These are phyloP conservation scores for Ascochyta lentis DNA, from an alignment of 2,329 filamentous ascomycete species.

Conservation along the genomic window DNA sequence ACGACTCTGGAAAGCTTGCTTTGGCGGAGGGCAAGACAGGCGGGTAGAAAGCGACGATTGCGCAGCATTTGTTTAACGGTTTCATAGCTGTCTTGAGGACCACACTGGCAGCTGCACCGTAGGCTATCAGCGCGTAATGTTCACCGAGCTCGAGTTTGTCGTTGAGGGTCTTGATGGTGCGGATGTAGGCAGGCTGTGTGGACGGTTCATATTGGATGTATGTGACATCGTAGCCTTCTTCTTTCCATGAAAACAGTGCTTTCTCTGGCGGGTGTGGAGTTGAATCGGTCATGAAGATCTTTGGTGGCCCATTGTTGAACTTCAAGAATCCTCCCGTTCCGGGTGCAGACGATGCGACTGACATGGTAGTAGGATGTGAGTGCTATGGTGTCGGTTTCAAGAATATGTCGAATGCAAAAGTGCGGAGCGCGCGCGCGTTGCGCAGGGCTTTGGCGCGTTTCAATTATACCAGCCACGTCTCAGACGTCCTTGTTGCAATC, in stretches of 20 bases:
- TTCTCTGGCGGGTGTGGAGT: slow-evolving; percentile 47
- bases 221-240: slow-evolving; percentile 53
- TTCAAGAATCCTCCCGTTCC: slow-evolving; percentile 42
- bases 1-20: slow-evolving; percentile 47
- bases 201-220: slow-evolving; percentile 46
- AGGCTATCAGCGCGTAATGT: slow-evolving; percentile 48
- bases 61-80: slow-evolving; percentile 49
- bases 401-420: neutral
- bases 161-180: slow-evolving; percentile 45
- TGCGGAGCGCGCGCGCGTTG: slow-evolving; percentile 9
- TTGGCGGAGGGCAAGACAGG: slow-evolving; percentile 46
- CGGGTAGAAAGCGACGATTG: slow-evolving; percentile 55
- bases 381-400: neutral
- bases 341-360: slow-evolving; percentile 34
- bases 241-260: slow-evolving; percentile 49
- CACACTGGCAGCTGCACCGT: slow-evolving; percentile 50
- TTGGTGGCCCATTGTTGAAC: slow-evolving; percentile 47
- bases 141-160: slow-evolving; percentile 50
- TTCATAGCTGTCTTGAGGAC: slow-evolving; percentile 52
- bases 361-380: slow-evolving; percentile 25
- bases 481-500: slow-evolving; percentile 22
- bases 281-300: slow-evolving; percentile 50
- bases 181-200: slow-evolving; percentile 40
- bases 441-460: slow-evolving; percentile 8
- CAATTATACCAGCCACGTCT: slow-evolving; percentile 10